Conservation (phyloP, 768 basidiomycete genomes). For the Krasilnikovozyma curviuscula region DNA sequence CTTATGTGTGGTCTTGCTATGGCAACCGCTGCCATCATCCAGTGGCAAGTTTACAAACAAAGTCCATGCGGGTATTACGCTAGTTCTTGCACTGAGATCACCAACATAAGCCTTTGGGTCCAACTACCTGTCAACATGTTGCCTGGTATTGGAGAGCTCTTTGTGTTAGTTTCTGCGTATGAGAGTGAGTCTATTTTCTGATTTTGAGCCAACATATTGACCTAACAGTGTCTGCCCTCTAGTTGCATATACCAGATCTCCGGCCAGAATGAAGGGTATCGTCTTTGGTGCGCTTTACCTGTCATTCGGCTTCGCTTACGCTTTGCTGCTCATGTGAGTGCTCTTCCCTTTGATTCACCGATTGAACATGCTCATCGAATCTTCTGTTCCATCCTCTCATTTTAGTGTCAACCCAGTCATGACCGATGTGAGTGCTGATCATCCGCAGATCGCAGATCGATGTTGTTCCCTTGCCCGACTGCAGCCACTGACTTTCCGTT, state of each 20-base stretch:
- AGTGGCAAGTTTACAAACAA: conserved; percentile 21
- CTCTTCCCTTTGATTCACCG: too few species aligned
- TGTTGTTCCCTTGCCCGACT: too few species aligned
- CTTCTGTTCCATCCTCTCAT: too few species aligned
- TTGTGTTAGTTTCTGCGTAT: conserved; percentile 23
- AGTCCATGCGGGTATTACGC: conserved; percentile 22
- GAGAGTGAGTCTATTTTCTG: too few species aligned
- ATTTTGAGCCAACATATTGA: too few species aligned
- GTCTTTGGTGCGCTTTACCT: conserved; percentile 21
- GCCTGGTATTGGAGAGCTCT: conserved; percentile 21
- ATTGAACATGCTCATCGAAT: conserved; percentile 18
- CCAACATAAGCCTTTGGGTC: conserved; percentile 17
- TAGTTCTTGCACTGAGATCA: conserved; percentile 14
- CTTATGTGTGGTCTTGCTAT: too few species aligned
- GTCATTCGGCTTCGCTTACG: conserved; percentile 19
- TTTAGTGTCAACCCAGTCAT: too few species aligned
- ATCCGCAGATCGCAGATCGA: too few species aligned
- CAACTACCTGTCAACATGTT: conserved; percentile 20
- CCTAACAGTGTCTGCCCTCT: too few species aligned
- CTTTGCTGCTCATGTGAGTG: conserved; percentile 17
- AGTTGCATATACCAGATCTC: conserved; percentile 24
- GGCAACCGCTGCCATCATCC: conserved; percentile 21
- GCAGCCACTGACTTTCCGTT: too few species aligned
- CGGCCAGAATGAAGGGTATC: conserved; percentile 24
- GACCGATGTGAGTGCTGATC: too few species aligned